Evolutionary conservation across 23 red algal genomes (phyloP).

Genomic region (Gracilaria vermiculophylla): DNA sequence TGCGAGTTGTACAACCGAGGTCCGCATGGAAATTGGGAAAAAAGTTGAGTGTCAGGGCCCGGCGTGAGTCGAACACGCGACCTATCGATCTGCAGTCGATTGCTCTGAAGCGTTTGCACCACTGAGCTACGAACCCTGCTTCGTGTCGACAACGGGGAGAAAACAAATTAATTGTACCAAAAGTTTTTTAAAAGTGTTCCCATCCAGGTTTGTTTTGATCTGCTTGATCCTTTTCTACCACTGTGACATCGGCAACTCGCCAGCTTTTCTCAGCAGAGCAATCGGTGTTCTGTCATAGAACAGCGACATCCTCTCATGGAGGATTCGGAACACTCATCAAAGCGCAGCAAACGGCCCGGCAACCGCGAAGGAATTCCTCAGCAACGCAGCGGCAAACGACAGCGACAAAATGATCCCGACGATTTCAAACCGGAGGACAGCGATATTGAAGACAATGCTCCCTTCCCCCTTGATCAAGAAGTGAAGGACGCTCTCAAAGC

Average conservation of each 20-base stretch:
- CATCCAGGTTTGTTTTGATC: no score
- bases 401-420: background rate
- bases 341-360: background rate
- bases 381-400: background rate
- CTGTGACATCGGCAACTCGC: no score
- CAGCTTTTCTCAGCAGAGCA: no score
- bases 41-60: no score
- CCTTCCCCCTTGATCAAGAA: background rate
- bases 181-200: background rate
- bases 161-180: no score
- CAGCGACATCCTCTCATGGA: background rate
- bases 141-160: no score
- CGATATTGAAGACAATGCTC: background rate
- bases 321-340: background rate
- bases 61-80: constrained; percentile 81
- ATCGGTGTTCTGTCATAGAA: no score
- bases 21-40: no score
- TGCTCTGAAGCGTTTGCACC: constrained; percentile 45
- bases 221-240: background rate
- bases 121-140: constrained; percentile 73
- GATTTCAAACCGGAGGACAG: background rate
- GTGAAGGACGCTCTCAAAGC: background rate
- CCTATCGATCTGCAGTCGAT: constrained; percentile 84
- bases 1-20: no score
- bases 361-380: background rate